phyloP scores from a whole-genome alignment of 352 stramenopile species.

The Phytophthora pinifolia region DNA sequence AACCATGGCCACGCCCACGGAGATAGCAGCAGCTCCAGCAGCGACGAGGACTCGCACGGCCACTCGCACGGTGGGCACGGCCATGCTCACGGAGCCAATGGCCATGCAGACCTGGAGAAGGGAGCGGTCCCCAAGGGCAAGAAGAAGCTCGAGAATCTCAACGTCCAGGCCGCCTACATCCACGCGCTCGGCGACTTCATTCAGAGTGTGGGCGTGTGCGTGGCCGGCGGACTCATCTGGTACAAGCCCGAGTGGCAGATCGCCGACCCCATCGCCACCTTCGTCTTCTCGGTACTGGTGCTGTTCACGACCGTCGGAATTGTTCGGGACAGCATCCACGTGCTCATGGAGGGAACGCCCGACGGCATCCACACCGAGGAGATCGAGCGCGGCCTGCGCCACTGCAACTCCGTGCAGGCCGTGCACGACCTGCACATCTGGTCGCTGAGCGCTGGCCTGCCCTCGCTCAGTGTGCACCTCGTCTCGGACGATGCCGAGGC shows the following conservation, averaged over 20 bases:
- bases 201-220: constrained; percentile 95
- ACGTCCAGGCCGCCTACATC: constrained; percentile 96
- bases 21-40: constrained; percentile 19
- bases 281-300: constrained; percentile 97
- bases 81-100: constrained; percentile 37
- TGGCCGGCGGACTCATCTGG: constrained; percentile 97
- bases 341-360: constrained; percentile 97
- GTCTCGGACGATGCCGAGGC: constrained; percentile 65
- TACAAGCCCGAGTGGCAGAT: constrained; percentile 95
- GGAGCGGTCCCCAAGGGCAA: constrained; percentile 13
- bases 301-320: constrained; percentile 93
- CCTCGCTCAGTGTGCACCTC: constrained; percentile 93
- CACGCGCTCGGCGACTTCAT: constrained; percentile 98
- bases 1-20: constrained; percentile 35
- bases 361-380: constrained; percentile 87
- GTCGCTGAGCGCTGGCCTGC: constrained; percentile 92
- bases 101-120: constrained; percentile 40
- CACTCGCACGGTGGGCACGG: constrained; percentile 25
- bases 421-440: constrained; percentile 99
- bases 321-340: constrained; percentile 88
- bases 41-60: constrained; percentile 17
- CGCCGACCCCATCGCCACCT: constrained; percentile 96
- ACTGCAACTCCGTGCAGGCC: constrained; percentile 85
- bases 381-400: constrained; percentile 80
- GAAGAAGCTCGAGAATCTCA: constrained; percentile 90